Evolutionary conservation across 495 filamentous ascomycete species (phyloP).

Genomic region (Aspergillus cavernicola): DNA sequence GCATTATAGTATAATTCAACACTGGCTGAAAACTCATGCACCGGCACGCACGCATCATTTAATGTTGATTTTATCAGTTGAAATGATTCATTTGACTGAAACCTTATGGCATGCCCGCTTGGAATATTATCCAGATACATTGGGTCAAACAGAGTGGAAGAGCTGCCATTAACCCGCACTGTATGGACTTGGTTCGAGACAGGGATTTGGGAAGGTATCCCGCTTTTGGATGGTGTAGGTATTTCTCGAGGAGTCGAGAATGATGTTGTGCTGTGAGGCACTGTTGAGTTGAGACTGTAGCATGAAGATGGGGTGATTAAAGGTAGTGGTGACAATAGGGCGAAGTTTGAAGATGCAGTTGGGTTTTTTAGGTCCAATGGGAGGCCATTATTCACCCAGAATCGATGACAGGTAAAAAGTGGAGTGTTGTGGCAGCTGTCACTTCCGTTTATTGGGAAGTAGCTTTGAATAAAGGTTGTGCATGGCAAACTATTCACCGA

Average conservation of each 20-base stretch:
- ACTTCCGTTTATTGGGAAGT: constrained; percentile 1
- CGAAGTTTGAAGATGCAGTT: not conserved
- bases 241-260: not conserved
- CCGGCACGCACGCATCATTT: not conserved
- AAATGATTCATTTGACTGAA: not conserved
- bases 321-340: not conserved
- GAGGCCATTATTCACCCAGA: constrained; percentile 1
- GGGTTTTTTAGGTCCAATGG: not conserved
- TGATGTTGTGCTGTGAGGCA: not conserved
- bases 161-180: not conserved
- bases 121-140: not conserved
- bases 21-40: not conserved
- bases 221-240: not conserved
- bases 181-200: not conserved
- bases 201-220: not conserved
- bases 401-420: not conserved
- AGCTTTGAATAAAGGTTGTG: constrained; percentile 1
- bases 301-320: not conserved
- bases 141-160: not conserved
- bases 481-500: not conserved
- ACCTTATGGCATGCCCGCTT: not conserved
- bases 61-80: not conserved
- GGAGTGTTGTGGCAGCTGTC: not conserved
- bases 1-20: not conserved
- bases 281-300: not conserved